Evolutionary conservation across 2,329 filamentous ascomycete genomes (phyloP).

Genomic region (Trichoderma atroviride): DNA sequence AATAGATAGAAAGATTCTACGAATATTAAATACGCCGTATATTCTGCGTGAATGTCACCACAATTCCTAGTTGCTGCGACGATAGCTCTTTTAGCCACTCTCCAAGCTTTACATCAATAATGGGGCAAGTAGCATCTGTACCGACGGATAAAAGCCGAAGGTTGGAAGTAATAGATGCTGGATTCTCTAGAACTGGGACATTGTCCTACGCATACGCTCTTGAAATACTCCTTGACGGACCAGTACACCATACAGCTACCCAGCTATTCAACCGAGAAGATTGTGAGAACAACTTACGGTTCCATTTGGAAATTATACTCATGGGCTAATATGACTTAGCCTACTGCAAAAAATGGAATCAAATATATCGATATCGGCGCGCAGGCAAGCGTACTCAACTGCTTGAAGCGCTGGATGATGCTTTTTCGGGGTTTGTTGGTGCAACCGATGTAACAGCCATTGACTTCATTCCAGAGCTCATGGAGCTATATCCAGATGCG

Average conservation of each 20-base stretch:
- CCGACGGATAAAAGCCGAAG: background rate
- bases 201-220: slow-evolving; percentile 1
- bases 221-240: background rate
- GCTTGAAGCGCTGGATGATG: background rate
- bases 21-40: too few relatives aligned
- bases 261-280: slow-evolving; percentile 9
- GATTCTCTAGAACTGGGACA: background rate
- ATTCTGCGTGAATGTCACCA: too few relatives aligned
- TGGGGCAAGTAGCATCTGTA: slow-evolving; percentile 8
- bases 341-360: slow-evolving; percentile 12
- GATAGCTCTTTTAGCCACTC: too few relatives aligned
- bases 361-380: background rate
- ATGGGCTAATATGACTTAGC: background rate
- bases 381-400: background rate
- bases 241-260: slow-evolving; percentile 2
- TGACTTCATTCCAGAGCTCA: slow-evolving; percentile 6
- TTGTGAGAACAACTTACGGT: background rate
- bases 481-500: background rate
- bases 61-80: too few relatives aligned
- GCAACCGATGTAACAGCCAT: slow-evolving; percentile 2
- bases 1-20: too few relatives aligned
- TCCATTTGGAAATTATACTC: background rate
- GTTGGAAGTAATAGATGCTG: background rate
- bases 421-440: background rate
- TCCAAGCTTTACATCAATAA: background rate